Evolutionary conservation across 1,284 basidiomycete genomes (phyloP).

Genomic region (Naganishia sp.): DNA sequence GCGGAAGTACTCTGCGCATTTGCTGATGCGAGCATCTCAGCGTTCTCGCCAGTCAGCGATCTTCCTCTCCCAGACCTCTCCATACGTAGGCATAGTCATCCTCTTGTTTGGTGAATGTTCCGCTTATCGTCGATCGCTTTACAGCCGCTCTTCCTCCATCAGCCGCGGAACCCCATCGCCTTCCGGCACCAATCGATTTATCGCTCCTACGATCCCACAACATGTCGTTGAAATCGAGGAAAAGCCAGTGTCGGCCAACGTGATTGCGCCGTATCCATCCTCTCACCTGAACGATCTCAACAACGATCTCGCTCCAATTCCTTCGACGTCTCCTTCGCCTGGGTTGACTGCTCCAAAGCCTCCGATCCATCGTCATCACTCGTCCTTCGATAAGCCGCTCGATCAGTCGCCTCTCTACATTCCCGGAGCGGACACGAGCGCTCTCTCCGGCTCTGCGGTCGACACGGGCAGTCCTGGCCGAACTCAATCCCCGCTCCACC

Average conservation of each 20-base stretch:
- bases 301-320: slow-evolving; percentile 24
- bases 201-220: slow-evolving; percentile 24
- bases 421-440: slow-evolving; percentile 9
- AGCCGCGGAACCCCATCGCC: slow-evolving; percentile 19
- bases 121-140: background rate
- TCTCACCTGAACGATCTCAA: slow-evolving; percentile 34
- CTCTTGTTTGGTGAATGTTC: background rate
- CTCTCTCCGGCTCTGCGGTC: slow-evolving; percentile 27
- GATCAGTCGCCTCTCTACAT: slow-evolving; percentile 7
- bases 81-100: slow-evolving; percentile 3
- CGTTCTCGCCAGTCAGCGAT: slow-evolving; percentile 3
- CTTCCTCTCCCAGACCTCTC: slow-evolving; percentile 5
- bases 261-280: slow-evolving; percentile 33
- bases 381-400: slow-evolving; percentile 31
- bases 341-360: slow-evolving; percentile 14
- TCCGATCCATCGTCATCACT: slow-evolving; percentile 25
- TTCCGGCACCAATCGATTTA: slow-evolving; percentile 1
- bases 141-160: slow-evolving; percentile 17
- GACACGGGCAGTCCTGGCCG: slow-evolving; percentile 17
- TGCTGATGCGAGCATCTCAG: background rate
- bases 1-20: background rate
- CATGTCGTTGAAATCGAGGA: slow-evolving; percentile 25
- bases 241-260: slow-evolving; percentile 24
- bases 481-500: background rate
- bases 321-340: slow-evolving; percentile 3